Conservation (phyloP, 805 yeast genomes). For the Metschnikowia borealis region DNA sequence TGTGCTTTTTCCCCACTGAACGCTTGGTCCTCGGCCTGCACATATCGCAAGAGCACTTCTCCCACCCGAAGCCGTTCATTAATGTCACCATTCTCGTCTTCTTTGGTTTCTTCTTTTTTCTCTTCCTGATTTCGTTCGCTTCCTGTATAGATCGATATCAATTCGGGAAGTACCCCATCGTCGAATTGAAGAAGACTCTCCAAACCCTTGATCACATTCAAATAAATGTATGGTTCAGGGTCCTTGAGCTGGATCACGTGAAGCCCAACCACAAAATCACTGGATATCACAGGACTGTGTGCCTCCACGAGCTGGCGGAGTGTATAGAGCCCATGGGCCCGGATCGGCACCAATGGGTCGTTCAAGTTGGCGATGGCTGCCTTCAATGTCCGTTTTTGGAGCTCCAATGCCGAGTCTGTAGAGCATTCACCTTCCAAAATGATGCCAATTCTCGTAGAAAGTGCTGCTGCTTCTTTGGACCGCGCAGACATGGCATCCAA, state of each 20-base stretch:
- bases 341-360: conserved; percentile 77
- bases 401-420: conserved; percentile 20
- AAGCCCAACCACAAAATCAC: conserved; percentile 54
- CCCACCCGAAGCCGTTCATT: conserved; percentile 79
- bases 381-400: conserved; percentile 41
- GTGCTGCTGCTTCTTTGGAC: conserved; percentile 16
- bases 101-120: not conserved
- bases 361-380: conserved; percentile 64
- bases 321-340: conserved; percentile 78
- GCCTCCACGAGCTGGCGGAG: conserved; percentile 52
- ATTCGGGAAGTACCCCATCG: conserved; percentile 30
- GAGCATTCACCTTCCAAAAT: conserved; percentile 27
- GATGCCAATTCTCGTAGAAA: conserved; percentile 26
- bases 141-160: conserved; percentile 37
- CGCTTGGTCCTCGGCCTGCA: conserved; percentile 47
- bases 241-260: conserved; percentile 66
- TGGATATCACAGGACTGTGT: conserved; percentile 47
- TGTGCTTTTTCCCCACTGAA: conserved; percentile 44
- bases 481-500: conserved; percentile 12
- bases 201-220: conserved; percentile 79
- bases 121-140: conserved; percentile 12
- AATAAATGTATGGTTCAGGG: conserved; percentile 80
- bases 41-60: conserved; percentile 65
- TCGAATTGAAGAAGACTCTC: conserved; percentile 52
- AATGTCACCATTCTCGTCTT: conserved; percentile 24